Percentiles rank a stretch among this genome's conserved stretches.
Conservation (phyloP, 2,329 filamentous ascomycete genomes). For the Pseudogymnoascus pannorum region DNA sequence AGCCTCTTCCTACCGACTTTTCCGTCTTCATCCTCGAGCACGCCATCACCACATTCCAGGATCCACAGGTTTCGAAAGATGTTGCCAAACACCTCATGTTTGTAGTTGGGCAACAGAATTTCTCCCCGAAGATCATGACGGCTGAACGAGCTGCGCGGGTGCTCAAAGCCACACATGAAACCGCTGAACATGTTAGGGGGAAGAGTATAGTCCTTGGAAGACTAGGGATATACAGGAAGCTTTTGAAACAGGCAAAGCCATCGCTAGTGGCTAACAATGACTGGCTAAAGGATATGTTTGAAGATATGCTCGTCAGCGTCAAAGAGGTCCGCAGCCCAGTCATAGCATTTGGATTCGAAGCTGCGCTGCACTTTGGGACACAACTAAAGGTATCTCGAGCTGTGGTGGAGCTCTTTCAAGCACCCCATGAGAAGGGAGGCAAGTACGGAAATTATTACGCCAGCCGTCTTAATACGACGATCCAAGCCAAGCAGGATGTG, state of each 20-base stretch:
- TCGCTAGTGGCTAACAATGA: constrained; percentile 64
- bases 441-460: constrained; percentile 65
- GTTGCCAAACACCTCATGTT: constrained; percentile 74
- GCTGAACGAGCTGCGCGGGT: constrained; percentile 62
- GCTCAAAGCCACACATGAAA: constrained; percentile 60
- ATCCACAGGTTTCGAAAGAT: constrained; percentile 63
- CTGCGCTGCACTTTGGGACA: constrained; percentile 60
- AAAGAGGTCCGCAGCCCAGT: constrained; percentile 71
- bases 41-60: constrained; percentile 65
- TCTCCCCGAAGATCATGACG: constrained; percentile 67
- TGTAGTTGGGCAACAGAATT: constrained; percentile 72
- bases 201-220: constrained; percentile 75
- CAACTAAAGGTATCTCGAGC: constrained; percentile 61
- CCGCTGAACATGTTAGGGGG: constrained; percentile 67
- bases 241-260: constrained; percentile 63
- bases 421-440: constrained; percentile 42
- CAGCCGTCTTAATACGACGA: constrained; percentile 60
- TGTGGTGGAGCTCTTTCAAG: constrained; percentile 56
- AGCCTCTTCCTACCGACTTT: constrained; percentile 69
- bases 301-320: constrained; percentile 70
- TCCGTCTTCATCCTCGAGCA: constrained; percentile 74
- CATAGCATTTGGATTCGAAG: constrained; percentile 65
- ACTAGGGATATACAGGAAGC: constrained; percentile 68
- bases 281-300: constrained; percentile 79
- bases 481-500: constrained; percentile 54